These are phyloP conservation scores for Talaromyces sp. DNA, from an alignment of 2,329 filamentous ascomycete species.

Conservation along the genomic window DNA sequence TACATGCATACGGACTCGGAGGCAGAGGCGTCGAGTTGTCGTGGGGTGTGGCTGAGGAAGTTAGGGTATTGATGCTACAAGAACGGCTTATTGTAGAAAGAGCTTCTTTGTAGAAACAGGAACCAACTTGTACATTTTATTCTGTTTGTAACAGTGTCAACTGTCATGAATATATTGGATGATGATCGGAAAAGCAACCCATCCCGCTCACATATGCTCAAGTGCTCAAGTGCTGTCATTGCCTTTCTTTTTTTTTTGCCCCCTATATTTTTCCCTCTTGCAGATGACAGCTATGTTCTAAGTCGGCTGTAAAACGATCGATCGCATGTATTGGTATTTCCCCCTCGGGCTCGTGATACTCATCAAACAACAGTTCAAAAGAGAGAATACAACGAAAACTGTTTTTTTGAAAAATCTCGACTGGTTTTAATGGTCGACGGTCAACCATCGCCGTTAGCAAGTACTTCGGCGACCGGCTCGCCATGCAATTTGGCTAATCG, in stretches of 20 bases:
- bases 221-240: not conserved
- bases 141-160: not conserved
- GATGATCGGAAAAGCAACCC: not conserved
- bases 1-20: conserved; percentile 57
- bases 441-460: conserved; percentile 8
- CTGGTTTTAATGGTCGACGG: not conserved
- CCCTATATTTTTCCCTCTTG: not conserved
- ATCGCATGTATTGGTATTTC: not conserved
- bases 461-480: not conserved
- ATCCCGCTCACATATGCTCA: not conserved
- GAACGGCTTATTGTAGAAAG: not conserved
- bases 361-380: conserved; percentile 1
- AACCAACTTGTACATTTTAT: not conserved
- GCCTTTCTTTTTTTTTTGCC: not conserved
- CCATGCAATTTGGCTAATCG: conserved; percentile 40
- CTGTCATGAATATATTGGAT: not conserved
- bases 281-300: not conserved
- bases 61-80: conserved; percentile 17
- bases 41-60: conserved; percentile 54
- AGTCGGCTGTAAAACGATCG: not conserved
- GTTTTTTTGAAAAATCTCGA: not conserved
- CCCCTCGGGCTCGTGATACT: not conserved
- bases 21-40: conserved; percentile 58
- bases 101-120: not conserved
- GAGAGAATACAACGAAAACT: not conserved